Conservation (phyloP, 495 filamentous ascomycete species). For the Trichoderma orchidacearum region DNA sequence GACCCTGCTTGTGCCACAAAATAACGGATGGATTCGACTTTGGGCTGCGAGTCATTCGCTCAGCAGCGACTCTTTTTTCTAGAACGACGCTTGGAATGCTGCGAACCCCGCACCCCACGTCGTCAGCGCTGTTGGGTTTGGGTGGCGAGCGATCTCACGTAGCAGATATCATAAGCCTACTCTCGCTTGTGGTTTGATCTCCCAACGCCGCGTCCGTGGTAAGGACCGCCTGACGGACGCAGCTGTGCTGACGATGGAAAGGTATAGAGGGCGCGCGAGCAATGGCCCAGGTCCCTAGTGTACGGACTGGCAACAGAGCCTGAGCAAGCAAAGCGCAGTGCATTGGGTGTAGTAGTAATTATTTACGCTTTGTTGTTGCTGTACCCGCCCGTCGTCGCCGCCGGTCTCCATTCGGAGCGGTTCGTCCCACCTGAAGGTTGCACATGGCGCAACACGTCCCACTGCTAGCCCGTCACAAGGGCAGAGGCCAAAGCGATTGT, state of each 20-base stretch:
- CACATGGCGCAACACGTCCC: not conserved
- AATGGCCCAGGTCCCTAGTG: too few species aligned
- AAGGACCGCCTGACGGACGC: too few species aligned
- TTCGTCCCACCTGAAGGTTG: not conserved
- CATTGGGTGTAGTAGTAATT: too few species aligned
- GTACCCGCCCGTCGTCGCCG: not conserved
- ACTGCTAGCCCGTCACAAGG: not conserved
- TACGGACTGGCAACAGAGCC: not conserved
- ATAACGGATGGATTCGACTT: not conserved
- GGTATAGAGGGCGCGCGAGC: too few species aligned
- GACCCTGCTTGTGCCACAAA: not conserved
- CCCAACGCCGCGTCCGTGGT: too few species aligned
- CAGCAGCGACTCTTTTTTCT: not conserved
- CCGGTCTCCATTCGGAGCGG: not conserved
- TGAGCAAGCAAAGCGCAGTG: not conserved
- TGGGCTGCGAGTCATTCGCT: not conserved
- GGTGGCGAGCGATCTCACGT: not conserved
- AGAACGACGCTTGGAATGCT: not conserved
- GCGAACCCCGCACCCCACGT: conserved; percentile 1
- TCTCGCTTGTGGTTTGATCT: too few species aligned
- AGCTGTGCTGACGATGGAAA: too few species aligned
- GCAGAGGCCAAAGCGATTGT: not conserved
- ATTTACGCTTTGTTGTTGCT: not conserved
- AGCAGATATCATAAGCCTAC: too few species aligned
- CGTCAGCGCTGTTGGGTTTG: not conserved